phyloP scores from a whole-genome alignment of 139 green algal species.

The Gonium pectorale region DNA sequence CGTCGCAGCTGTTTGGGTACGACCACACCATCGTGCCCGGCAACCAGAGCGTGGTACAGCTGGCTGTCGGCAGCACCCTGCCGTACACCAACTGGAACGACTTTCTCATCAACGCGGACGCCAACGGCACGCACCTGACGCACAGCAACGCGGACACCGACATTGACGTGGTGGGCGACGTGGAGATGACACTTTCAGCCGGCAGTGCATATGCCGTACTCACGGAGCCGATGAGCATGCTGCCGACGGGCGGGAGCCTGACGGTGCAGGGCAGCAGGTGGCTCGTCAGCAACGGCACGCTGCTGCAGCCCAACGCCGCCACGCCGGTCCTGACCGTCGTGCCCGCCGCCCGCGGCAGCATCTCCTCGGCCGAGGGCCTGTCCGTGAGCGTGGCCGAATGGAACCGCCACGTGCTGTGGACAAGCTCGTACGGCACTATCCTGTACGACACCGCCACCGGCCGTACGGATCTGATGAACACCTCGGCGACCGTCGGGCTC shows the following conservation, averaged over 20 bases:
- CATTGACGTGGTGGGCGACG: neutral
- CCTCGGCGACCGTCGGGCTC: neutral
- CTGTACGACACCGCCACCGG: neutral
- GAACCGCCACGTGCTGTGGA: neutral
- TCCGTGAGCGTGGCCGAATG: neutral
- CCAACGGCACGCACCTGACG: neutral
- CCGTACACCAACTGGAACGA: neutral
- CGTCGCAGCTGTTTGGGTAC: neutral
- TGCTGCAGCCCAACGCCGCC: too few species aligned
- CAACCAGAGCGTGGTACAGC: neutral
- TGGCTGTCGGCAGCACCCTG: conserved; percentile 8
- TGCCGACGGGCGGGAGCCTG: neutral
- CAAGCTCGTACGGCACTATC: neutral
- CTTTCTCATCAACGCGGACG: neutral
- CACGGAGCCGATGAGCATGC: neutral
- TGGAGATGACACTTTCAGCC: neutral
- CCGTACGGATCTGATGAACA: neutral
- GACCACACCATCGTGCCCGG: neutral
- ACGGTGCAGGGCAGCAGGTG: neutral
- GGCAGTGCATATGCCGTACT: neutral
- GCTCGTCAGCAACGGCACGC: too few species aligned
- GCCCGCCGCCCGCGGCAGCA: neutral
- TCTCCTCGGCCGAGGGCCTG: neutral
- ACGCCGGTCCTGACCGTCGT: neutral
- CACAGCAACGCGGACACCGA: neutral